phyloP scores from a whole-genome alignment of 306 rosid species.

The Nissolia schottii region DNA sequence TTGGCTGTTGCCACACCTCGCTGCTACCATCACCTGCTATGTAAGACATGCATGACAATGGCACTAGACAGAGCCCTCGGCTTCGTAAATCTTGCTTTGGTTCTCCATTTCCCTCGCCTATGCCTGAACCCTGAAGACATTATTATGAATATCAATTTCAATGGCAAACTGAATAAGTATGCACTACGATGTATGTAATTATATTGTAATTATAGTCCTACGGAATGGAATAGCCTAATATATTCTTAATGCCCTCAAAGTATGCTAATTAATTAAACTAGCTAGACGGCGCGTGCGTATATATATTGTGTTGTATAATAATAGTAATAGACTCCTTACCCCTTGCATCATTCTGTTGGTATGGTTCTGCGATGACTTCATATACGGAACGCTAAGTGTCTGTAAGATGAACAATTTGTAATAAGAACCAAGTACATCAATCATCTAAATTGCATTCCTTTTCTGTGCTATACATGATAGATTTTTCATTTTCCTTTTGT shows the following conservation, averaged over 20 bases:
- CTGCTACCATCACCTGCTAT: constrained; percentile 42
- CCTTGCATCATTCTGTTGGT: constrained; percentile 40
- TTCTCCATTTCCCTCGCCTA: constrained; percentile 37
- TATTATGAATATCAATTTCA: neutral
- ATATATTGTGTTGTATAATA: neutral
- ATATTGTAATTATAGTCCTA: too few species aligned
- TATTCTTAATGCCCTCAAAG: too few species aligned
- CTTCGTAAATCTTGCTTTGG: constrained; percentile 58
- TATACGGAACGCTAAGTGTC: constrained; percentile 91
- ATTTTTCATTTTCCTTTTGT: neutral
- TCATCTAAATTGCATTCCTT: neutral
- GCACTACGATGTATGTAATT: too few species aligned
- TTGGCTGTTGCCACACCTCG: constrained; percentile 50
- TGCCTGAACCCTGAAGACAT: constrained; percentile 43
- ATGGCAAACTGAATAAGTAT: neutral
- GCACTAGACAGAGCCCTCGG: constrained; percentile 84
- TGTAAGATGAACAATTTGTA: constrained; percentile 25
- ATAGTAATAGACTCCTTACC: constrained; percentile 35
- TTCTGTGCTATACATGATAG: neutral
- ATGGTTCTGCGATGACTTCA: constrained; percentile 60
- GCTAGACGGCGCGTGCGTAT: neutral
- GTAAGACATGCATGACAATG: constrained; percentile 78
- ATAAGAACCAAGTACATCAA: neutral
- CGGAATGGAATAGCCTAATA: too few species aligned
- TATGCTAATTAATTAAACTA: neutral